Evolutionary conservation across 306 rosid genomes (phyloP).

Genomic region (Cucurbita argyrosperma): DNA sequence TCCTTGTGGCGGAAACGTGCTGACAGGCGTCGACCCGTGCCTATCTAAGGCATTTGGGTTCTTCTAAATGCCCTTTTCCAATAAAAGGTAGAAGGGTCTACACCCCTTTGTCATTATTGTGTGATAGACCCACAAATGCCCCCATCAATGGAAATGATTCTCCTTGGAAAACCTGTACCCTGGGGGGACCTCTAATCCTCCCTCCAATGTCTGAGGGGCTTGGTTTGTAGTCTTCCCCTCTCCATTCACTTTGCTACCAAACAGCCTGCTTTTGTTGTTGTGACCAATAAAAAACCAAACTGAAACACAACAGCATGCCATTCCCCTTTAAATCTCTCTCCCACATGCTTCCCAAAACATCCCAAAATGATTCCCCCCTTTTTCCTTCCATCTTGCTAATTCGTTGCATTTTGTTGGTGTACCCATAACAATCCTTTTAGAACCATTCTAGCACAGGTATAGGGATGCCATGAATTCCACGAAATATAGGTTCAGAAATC

Average conservation of each 20-base stretch:
- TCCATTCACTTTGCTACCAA: not conserved
- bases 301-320: not conserved
- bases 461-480: not conserved
- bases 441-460: not conserved
- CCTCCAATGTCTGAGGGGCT: not conserved
- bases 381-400: not conserved
- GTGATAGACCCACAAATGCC: not conserved
- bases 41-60: not conserved
- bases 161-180: not conserved
- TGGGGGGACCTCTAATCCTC: constrained; percentile 1
- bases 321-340: not conserved
- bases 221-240: not conserved
- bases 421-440: not conserved
- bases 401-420: not conserved
- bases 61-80: not conserved
- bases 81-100: not conserved
- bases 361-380: not conserved
- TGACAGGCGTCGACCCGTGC: not conserved
- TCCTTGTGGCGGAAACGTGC: not conserved
- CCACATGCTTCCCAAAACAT: not conserved
- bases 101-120: not conserved
- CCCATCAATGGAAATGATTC: not conserved
- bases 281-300: not conserved
- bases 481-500: not conserved
- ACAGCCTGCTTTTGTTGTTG: not conserved